Evolutionary conservation across 192 early-diverging fungal species (phyloP).

Genomic region (Coemansia brasiliensis): DNA sequence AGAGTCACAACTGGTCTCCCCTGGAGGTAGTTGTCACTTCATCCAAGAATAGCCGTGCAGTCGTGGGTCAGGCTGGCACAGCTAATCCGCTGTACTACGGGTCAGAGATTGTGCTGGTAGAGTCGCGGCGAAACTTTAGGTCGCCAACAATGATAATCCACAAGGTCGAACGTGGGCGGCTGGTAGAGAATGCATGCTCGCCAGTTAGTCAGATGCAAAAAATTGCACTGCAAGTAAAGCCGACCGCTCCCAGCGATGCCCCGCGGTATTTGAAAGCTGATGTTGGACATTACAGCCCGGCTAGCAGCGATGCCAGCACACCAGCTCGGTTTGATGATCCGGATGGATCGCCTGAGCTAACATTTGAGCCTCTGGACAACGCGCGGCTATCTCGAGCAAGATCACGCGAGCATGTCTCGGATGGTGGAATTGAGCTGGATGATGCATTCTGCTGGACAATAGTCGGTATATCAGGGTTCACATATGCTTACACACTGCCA

Average conservation of each 20-base stretch:
- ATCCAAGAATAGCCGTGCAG: background rate
- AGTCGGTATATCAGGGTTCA: conserved; percentile 70
- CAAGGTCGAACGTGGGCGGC: conserved; percentile 75
- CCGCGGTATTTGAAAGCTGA: conserved; percentile 40
- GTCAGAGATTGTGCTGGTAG: conserved; percentile 69
- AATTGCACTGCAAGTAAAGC: conserved; percentile 62
- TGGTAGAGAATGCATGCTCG: conserved; percentile 62
- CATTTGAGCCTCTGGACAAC: conserved; percentile 39
- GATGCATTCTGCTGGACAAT: conserved; percentile 87
- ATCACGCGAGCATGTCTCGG: conserved; percentile 13
- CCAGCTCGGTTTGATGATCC: conserved; percentile 37
- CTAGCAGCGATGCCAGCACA: conserved; percentile 3
- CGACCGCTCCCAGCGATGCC: conserved; percentile 17
- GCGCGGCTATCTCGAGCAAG: conserved; percentile 19
- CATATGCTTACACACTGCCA: conserved; percentile 34
- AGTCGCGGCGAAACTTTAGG: conserved; percentile 61
- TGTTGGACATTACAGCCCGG: conserved; percentile 36
- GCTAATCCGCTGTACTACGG: conserved; percentile 60
- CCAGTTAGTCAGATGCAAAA: conserved; percentile 87
- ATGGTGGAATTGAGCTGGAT: conserved; percentile 57
- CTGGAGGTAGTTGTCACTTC: conserved; percentile 36
- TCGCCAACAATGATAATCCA: conserved; percentile 73
- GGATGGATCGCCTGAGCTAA: conserved; percentile 50
- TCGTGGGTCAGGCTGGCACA: background rate
- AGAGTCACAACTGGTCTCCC: conserved; percentile 57